Conservation (phyloP, 2,329 filamentous ascomycete species). For the Verticillium zaregamsianum region DNA sequence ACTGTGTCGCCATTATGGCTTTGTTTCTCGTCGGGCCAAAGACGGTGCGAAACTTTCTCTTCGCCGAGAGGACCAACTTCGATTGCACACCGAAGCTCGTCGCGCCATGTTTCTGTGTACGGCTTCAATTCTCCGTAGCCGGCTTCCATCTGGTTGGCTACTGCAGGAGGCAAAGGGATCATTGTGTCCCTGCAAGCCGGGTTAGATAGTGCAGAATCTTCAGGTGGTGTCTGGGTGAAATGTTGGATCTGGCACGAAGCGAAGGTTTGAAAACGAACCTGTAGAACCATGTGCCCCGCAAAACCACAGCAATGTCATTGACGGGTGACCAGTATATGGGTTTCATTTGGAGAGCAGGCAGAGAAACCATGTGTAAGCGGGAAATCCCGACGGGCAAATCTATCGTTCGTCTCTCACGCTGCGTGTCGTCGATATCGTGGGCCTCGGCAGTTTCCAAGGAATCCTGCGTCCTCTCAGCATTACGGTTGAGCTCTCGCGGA, state of each 20-base stretch:
- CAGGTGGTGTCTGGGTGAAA: neutral
- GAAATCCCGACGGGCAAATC: conserved; percentile 84
- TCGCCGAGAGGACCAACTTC: conserved; percentile 88
- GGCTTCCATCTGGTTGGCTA: conserved; percentile 90
- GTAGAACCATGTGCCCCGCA: conserved; percentile 95
- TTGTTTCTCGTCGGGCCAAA: conserved; percentile 63
- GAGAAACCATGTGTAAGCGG: conserved; percentile 80
- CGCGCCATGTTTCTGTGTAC: conserved; percentile 88
- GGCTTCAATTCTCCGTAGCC: conserved; percentile 83
- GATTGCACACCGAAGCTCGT: conserved; percentile 85
- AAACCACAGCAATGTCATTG: conserved; percentile 79
- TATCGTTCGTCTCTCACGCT: conserved; percentile 11
- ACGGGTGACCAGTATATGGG: conserved; percentile 97
- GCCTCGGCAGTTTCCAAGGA: too few relatives aligned
- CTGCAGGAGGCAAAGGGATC: conserved; percentile 77
- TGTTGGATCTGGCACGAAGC: neutral
- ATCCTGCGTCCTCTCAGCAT: neutral
- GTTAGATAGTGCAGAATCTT: neutral
- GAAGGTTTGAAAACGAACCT: conserved; percentile 37
- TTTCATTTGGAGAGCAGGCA: conserved; percentile 83
- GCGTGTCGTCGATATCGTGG: neutral
- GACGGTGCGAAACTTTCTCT: conserved; percentile 78
- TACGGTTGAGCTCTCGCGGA: neutral
- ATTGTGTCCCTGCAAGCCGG: conserved; percentile 67
- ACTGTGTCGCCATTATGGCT: conserved; percentile 5